These are phyloP conservation scores for Penicillium bialowiezense DNA, from an alignment of 495 filamentous ascomycete species.

Conservation along the genomic window DNA sequence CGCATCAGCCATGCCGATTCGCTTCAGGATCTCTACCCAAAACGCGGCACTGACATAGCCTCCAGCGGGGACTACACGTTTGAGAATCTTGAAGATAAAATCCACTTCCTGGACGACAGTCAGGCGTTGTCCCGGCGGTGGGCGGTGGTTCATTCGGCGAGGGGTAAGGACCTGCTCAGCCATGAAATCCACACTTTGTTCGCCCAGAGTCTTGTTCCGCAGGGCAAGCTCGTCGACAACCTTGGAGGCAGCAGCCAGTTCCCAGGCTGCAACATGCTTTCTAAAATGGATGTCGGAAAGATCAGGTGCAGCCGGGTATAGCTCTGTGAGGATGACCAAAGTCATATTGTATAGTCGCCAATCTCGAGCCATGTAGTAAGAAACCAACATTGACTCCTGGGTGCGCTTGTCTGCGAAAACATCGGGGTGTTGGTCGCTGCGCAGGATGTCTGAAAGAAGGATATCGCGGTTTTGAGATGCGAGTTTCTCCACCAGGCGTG, in stretches of 20 bases:
- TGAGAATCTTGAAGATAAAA: constrained; percentile 35
- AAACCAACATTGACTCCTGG: constrained; percentile 55
- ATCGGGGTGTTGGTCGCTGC: constrained; percentile 74
- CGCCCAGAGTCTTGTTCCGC: constrained; percentile 21
- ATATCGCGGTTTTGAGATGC: constrained; percentile 52
- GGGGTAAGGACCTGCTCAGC: constrained; percentile 29
- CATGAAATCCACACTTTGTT: constrained; percentile 38
- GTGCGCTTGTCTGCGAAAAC: constrained; percentile 59
- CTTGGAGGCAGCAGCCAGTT: constrained; percentile 32
- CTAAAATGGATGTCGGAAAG: constrained; percentile 43
- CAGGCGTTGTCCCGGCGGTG: constrained; percentile 13
- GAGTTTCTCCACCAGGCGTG: constrained; percentile 55
- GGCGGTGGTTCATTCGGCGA: constrained; percentile 28
- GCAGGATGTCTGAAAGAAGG: constrained; percentile 57
- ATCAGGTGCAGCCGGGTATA: constrained; percentile 23
- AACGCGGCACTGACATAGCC: constrained; percentile 28
- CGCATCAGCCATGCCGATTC: constrained; percentile 33
- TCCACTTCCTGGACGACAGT: constrained; percentile 24
- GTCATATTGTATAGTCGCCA: constrained; percentile 53
- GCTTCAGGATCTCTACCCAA: constrained; percentile 44
- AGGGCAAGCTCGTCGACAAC: constrained; percentile 36
- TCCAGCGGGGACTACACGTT: constrained; percentile 32
- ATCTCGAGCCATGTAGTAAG: constrained; percentile 48
- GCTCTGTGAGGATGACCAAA: constrained; percentile 44
- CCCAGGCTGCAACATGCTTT: constrained; percentile 37